Conservation (phyloP, 495 filamentous ascomycete species). For the Xylaria curta region DNA sequence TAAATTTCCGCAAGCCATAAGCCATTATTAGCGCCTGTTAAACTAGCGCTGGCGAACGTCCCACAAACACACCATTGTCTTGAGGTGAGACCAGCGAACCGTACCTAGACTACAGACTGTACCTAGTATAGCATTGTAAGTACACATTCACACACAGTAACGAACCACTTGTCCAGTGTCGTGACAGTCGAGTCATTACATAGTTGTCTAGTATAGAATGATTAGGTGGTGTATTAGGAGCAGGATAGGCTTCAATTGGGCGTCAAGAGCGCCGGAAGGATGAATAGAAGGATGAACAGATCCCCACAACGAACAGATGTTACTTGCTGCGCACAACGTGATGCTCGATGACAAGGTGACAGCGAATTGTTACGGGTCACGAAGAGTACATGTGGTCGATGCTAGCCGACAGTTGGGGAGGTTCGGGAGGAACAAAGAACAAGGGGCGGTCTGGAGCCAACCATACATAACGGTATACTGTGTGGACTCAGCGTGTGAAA, state of each 20-base stretch:
- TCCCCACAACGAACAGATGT: conserved; percentile 13
- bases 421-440: conserved; percentile 5
- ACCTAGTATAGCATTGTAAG: too few relatives aligned
- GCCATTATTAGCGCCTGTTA: background rate
- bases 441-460: conserved; percentile 26
- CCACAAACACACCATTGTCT: background rate
- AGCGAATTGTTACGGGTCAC: conserved; percentile 5
- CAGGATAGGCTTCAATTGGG: conserved; percentile 7
- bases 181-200: conserved; percentile 13
- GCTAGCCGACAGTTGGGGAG: conserved; percentile 11
- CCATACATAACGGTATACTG: conserved; percentile 8
- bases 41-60: conserved; percentile 1
- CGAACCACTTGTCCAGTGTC: background rate
- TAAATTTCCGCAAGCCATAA: background rate
- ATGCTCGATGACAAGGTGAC: conserved; percentile 9
- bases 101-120: too few relatives aligned
- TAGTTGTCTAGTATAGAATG: too few relatives aligned
- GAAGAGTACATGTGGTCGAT: conserved; percentile 10
- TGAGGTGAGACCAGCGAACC: too few relatives aligned
- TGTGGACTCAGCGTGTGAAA: conserved; percentile 7
- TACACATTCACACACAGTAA: background rate
- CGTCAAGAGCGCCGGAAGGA: conserved; percentile 7
- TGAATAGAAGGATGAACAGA: conserved; percentile 2
- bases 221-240: too few relatives aligned
- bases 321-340: conserved; percentile 3